Evolutionary conservation across 2,329 filamentous ascomycete species (phyloP), one percentile per base, ranked within the genome.

Genomic region (Mycocentrospora acerina): DNA sequence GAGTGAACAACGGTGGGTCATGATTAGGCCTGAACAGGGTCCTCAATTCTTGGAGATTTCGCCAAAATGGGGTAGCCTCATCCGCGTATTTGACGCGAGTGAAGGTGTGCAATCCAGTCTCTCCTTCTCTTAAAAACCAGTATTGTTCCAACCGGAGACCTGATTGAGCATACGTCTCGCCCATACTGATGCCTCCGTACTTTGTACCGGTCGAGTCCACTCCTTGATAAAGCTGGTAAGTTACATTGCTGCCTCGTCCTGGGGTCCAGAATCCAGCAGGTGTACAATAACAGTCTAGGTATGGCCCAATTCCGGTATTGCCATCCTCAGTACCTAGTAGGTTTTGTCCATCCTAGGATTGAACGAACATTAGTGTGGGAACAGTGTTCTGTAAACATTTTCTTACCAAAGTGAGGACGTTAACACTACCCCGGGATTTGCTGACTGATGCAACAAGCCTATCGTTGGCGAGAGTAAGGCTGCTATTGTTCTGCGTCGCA

Each of bases 121-220:
- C 80, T 2, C 75, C 75, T 25, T 81, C 79, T 7, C 76, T 69
- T 9, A 83, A 60, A 49, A 83, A 83, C 77, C 78, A 83, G 59
- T 82, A 83, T 53, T 82, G 79, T 50, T 82, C 74, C 16, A 83
- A 66, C 7, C 76, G 56, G 50, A 82, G 79, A 3, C 78, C 78
- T 0, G 79, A 81, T 1, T 72, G 66, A 0, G 72, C 68, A 50
- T 80, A 82, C 0, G 72, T 77, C 44, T 83, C 79, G 31, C 73
- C 76, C 71, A 83, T 75, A 32, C 76, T 70, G 30, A 83, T 74
- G 1, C 79, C 79, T 4, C 73, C 79, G 55, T 81, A 83, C n/a
- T 70, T 57, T 0, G 70, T 74, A 0, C 74, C 74, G 0, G 69
- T 71, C 2, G 68, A 69, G 55, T 81, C 77, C 13, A 64, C 68